A percentile compares a stretch with the other conserved stretches of the same genome.
These are phyloP conservation scores for Fusarium praegraminearum DNA, from an alignment of 2,329 filamentous ascomycete species.

Conservation along the genomic window DNA sequence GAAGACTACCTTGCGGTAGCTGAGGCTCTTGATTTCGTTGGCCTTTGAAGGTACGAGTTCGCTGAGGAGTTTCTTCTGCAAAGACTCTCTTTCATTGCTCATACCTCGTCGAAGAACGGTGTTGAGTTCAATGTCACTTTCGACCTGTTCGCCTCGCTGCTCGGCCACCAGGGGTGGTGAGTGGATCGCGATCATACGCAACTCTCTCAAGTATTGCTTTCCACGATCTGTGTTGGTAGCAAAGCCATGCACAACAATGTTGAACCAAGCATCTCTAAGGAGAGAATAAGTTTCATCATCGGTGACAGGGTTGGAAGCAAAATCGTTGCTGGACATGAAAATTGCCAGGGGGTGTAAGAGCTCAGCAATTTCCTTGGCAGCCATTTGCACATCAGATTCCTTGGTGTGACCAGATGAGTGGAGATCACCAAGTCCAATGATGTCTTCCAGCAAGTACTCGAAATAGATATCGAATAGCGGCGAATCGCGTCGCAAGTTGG, in stretches of 20 bases:
- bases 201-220: constrained; percentile 78
- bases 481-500: constrained; percentile 74
- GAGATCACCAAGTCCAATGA: constrained; percentile 90
- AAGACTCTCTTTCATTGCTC: constrained; percentile 79
- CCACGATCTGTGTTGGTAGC: constrained; percentile 78
- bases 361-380: constrained; percentile 87
- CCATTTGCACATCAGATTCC: constrained; percentile 82
- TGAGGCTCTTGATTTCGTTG: constrained; percentile 82
- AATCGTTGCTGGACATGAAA: constrained; percentile 77
- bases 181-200: constrained; percentile 86
- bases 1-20: constrained; percentile 92
- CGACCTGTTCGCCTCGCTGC: constrained; percentile 87
- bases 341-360: constrained; percentile 88
- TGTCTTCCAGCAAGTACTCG: constrained; percentile 83
- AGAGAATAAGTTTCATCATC: constrained; percentile 79
- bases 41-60: constrained; percentile 81
- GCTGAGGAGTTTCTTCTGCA: constrained; percentile 83
- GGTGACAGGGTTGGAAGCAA: constrained; percentile 60
- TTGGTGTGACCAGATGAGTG: constrained; percentile 79
- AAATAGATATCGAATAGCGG: constrained; percentile 86
- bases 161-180: constrained; percentile 90
- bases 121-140: constrained; percentile 97
- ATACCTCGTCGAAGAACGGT: constrained; percentile 90
- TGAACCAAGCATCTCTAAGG: constrained; percentile 96
- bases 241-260: constrained; percentile 95